These are phyloP conservation scores for Magnolia kwangsiensis DNA, from an alignment of 164 flowering plant species.

Conservation along the genomic window DNA sequence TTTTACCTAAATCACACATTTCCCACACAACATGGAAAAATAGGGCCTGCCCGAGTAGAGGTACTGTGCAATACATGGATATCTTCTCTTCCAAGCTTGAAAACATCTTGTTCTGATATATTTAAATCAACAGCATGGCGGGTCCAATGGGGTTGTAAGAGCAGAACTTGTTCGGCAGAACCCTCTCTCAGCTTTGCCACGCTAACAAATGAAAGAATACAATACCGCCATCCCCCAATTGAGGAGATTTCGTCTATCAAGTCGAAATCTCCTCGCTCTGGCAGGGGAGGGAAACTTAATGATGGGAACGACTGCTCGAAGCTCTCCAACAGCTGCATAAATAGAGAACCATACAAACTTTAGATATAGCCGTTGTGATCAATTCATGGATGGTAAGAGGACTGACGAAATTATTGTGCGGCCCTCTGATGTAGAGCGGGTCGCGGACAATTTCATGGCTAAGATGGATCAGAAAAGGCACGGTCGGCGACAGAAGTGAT, in stretches of 20 bases:
- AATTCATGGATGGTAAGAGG: too few species aligned
- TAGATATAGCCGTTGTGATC: not conserved
- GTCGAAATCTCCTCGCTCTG: conserved; percentile 64
- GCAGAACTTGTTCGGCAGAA: not conserved
- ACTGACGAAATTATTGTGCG: too few species aligned
- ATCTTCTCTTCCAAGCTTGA: not conserved
- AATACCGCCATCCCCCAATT: conserved; percentile 2
- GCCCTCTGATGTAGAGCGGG: too few species aligned
- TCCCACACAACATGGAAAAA: not conserved
- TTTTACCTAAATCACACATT: not conserved
- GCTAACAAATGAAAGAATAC: conserved; percentile 10
- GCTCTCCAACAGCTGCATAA: conserved; percentile 51
- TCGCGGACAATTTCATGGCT: too few species aligned
- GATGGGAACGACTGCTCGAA: conserved; percentile 53
- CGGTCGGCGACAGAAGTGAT: too few species aligned
- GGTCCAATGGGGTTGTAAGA: not conserved
- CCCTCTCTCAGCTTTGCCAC: not conserved
- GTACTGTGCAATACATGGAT: not conserved
- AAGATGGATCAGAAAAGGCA: too few species aligned
- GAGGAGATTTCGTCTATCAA: conserved; percentile 40
- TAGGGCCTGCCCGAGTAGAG: not conserved
- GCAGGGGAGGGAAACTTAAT: conserved; percentile 51
- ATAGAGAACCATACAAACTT: not conserved
- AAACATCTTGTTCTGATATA: not conserved
- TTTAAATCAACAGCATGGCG: not conserved